phyloP scores from a whole-genome alignment of 768 basidiomycete species.

The Mycena kentingensis region DNA sequence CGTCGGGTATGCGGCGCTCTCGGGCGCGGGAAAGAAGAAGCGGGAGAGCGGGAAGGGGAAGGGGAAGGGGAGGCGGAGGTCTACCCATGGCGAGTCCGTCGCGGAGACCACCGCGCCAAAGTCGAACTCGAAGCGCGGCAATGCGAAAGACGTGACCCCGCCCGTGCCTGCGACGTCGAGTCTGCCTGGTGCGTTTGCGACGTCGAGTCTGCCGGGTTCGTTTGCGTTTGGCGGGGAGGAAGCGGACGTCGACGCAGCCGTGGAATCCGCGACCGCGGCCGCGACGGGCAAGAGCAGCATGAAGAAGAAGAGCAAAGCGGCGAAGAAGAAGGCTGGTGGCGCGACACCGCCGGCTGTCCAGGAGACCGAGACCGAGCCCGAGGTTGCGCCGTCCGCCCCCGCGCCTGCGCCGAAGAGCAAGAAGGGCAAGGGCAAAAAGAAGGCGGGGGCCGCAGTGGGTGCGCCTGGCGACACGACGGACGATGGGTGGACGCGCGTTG shows the following conservation, averaged over 20 bases:
- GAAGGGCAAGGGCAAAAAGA: conserved; percentile 33
- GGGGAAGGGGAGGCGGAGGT: conserved; percentile 13
- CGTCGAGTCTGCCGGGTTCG: no score
- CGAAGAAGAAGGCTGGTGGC: conserved; percentile 33
- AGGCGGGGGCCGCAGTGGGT: conserved; percentile 24
- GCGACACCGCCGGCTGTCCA: background rate
- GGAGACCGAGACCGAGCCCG: conserved; percentile 8
- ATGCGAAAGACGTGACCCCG: background rate
- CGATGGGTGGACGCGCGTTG: conserved; percentile 23
- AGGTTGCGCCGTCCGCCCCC: background rate
- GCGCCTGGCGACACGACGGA: conserved; percentile 14
- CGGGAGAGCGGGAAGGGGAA: background rate
- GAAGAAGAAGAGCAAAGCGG: conserved; percentile 29
- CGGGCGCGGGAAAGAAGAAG: background rate
- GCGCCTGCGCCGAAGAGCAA: conserved; percentile 6
- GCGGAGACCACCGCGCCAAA: background rate
- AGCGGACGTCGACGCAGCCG: background rate
- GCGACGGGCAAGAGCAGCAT: conserved; percentile 2
- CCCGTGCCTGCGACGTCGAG: background rate
- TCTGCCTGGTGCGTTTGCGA: conserved; percentile 9
- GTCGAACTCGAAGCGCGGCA: background rate
- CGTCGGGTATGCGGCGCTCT: conserved; percentile 2
- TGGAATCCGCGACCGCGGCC: background rate
- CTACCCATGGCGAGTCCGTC: background rate
- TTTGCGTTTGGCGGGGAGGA: no score